These are phyloP conservation scores for Monosporascus sp. DNA, from an alignment of 2,329 filamentous ascomycete species.

Conservation along the genomic window DNA sequence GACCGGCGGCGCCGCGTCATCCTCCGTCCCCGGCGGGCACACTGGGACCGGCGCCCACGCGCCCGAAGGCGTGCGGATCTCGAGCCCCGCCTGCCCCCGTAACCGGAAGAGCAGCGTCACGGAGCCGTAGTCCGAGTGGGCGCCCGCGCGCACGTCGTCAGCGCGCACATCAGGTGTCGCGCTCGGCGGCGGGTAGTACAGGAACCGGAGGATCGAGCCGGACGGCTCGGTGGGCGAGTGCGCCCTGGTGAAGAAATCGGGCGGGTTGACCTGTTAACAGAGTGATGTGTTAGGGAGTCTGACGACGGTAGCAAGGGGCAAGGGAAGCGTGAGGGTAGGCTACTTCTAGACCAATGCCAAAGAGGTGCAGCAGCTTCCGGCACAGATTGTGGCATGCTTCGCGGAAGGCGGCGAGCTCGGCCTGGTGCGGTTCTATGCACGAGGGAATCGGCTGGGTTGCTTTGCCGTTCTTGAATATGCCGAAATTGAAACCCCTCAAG, in stretches of 20 bases:
- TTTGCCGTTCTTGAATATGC: slow-evolving; percentile 64
- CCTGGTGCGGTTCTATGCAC: slow-evolving; percentile 54
- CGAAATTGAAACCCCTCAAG: slow-evolving; percentile 83
- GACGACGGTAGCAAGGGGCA: neutral
- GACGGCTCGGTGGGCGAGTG: slow-evolving; percentile 45
- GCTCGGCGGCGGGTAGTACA: slow-evolving; percentile 63
- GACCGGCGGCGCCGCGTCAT: slow-evolving; percentile 64
- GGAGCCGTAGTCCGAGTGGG: slow-evolving; percentile 82
- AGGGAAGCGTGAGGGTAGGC: slow-evolving; percentile 8
- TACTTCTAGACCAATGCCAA: slow-evolving; percentile 72
- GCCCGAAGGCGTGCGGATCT: slow-evolving; percentile 61
- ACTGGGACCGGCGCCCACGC: slow-evolving; percentile 64
- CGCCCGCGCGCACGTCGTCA: slow-evolving; percentile 76
- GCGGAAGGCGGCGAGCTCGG: slow-evolving; percentile 62
- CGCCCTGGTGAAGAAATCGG: slow-evolving; percentile 50
- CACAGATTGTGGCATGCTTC: slow-evolving; percentile 68
- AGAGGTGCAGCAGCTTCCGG: slow-evolving; percentile 66
- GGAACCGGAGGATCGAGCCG: slow-evolving; percentile 60
- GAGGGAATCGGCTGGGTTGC: slow-evolving; percentile 73
- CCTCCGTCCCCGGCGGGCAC: slow-evolving; percentile 53
- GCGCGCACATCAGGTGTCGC: slow-evolving; percentile 37
- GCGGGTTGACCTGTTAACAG: slow-evolving; percentile 34
- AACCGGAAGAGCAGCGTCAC: slow-evolving; percentile 79
- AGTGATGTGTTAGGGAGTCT: slow-evolving; percentile 1
- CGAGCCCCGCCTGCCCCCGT: slow-evolving; percentile 77